Conservation (phyloP, 2,329 filamentous ascomycete genomes). For the Pseudocercospora ulei region DNA sequence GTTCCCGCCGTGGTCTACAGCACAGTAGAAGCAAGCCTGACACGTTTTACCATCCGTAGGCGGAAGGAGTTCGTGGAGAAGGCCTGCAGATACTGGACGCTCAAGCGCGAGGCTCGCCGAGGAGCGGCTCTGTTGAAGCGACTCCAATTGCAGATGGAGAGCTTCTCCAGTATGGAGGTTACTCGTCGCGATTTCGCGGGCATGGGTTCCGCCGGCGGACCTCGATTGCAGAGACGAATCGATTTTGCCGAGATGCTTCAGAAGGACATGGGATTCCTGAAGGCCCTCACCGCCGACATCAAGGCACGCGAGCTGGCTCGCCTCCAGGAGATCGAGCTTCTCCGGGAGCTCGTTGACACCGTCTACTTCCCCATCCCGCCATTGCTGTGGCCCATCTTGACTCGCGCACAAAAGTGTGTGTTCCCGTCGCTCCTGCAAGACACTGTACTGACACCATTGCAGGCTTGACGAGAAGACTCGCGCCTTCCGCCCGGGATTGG, state of each 20-base stretch:
- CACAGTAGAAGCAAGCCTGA: slow-evolving; percentile 71
- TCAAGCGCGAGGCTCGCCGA: slow-evolving; percentile 85
- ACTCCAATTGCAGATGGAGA: slow-evolving; percentile 87
- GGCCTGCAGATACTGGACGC: slow-evolving; percentile 92
- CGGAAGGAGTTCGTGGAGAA: slow-evolving; percentile 88
- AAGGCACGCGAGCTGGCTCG: slow-evolving; percentile 69
- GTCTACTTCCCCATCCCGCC: slow-evolving; percentile 84
- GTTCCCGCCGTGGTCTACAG: slow-evolving; percentile 83
- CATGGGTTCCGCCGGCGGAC: slow-evolving; percentile 76
- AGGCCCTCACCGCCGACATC: slow-evolving; percentile 57
- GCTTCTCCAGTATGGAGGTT: slow-evolving; percentile 94
- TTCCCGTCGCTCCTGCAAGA: neutral
- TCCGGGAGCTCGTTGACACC: slow-evolving; percentile 71
- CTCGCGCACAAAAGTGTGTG: slow-evolving; percentile 74
- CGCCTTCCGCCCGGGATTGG: slow-evolving; percentile 47
- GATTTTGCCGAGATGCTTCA: slow-evolving; percentile 73
- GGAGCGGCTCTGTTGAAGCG: slow-evolving; percentile 88
- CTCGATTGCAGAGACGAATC: slow-evolving; percentile 68
- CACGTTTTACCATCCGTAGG: slow-evolving; percentile 73
- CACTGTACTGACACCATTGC: slow-evolving; percentile 36
- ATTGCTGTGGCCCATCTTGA: slow-evolving; percentile 65
- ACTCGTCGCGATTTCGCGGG: slow-evolving; percentile 90
- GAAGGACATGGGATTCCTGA: slow-evolving; percentile 67
- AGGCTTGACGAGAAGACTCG: slow-evolving; percentile 53
- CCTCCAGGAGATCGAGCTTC: slow-evolving; percentile 62